Evolutionary conservation across 1,284 basidiomycete species (phyloP).

Genomic region (Leccinum subrobustum): DNA sequence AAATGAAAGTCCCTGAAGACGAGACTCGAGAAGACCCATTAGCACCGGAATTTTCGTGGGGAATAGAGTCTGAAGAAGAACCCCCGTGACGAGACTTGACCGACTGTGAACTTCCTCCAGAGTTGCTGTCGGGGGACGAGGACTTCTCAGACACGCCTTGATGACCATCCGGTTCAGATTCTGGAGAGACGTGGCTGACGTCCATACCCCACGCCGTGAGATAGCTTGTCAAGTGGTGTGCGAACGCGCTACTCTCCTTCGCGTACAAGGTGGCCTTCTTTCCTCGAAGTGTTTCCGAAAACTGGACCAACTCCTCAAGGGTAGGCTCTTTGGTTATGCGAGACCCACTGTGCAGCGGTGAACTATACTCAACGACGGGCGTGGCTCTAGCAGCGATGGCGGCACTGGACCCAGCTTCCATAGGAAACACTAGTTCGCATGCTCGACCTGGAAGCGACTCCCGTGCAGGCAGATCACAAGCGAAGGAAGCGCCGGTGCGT

Average conservation of each 20-base stretch:
- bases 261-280: conserved; percentile 83
- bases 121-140: conserved; percentile 12
- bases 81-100: conserved; percentile 28
- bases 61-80: conserved; percentile 13
- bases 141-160: conserved; percentile 18
- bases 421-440: conserved; percentile 52
- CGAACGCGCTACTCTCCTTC: conserved; percentile 79
- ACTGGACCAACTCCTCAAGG: conserved; percentile 71
- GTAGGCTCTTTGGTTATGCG: conserved; percentile 68
- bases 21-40: conserved; percentile 25
- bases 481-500: conserved; percentile 64
- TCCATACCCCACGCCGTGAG: conserved; percentile 94
- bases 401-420: conserved; percentile 54
- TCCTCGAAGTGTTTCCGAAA: conserved; percentile 79
- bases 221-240: conserved; percentile 87
- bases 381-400: conserved; percentile 31
- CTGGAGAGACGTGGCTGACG: conserved; percentile 77
- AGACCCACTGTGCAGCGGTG: conserved; percentile 41
- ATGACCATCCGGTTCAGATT: conserved; percentile 47
- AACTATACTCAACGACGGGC: conserved; percentile 45
- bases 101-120: conserved; percentile 7
- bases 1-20: conserved; percentile 58
- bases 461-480: conserved; percentile 44
- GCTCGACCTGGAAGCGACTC: conserved; percentile 45
- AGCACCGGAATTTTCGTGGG: conserved; percentile 20